A percentile compares a stretch with the other conserved stretches of the same genome.
phyloP scores from a whole-genome alignment of 176 grass and related monocot genomes.

The Tillandsia leiboldiana region DNA sequence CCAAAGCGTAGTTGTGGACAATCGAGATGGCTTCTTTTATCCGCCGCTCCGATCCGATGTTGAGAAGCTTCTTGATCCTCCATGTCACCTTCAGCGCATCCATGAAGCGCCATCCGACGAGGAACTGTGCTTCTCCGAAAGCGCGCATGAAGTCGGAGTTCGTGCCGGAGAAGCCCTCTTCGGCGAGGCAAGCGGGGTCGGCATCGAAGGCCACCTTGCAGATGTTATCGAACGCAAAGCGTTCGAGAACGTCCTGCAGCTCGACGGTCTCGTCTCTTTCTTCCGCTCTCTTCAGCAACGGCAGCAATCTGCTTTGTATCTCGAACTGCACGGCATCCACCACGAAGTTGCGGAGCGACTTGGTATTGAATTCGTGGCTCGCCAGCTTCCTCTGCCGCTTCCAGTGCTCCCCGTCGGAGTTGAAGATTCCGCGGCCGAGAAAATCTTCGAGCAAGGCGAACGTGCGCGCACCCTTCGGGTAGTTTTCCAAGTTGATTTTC shows the following conservation, averaged over 20 bases:
- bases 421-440: slow-evolving; percentile 77
- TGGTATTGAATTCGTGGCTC: slow-evolving; percentile 30
- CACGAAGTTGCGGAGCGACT: slow-evolving; percentile 37
- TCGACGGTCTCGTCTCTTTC: slow-evolving; percentile 31
- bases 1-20: slow-evolving; percentile 50
- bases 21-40: slow-evolving; percentile 46
- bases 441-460: slow-evolving; percentile 73
- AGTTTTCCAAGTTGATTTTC: slow-evolving; percentile 44
- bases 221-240: slow-evolving; percentile 67
- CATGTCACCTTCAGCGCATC: slow-evolving; percentile 46
- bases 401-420: slow-evolving; percentile 66
- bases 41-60: slow-evolving; percentile 55
- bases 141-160: slow-evolving; percentile 55
- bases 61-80: slow-evolving; percentile 55
- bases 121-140: slow-evolving; percentile 62
- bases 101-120: slow-evolving; percentile 52
- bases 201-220: slow-evolving; percentile 72
- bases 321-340: slow-evolving; percentile 40
- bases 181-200: slow-evolving; percentile 46
- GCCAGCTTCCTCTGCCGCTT: slow-evolving; percentile 73
- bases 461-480: slow-evolving; percentile 67
- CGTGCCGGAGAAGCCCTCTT: slow-evolving; percentile 28
- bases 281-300: slow-evolving; percentile 41
- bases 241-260: slow-evolving; percentile 69
- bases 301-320: slow-evolving; percentile 47